These are phyloP conservation scores for Corymbia calophylla DNA, from an alignment of 441 rosid species.

Conservation along the genomic window DNA sequence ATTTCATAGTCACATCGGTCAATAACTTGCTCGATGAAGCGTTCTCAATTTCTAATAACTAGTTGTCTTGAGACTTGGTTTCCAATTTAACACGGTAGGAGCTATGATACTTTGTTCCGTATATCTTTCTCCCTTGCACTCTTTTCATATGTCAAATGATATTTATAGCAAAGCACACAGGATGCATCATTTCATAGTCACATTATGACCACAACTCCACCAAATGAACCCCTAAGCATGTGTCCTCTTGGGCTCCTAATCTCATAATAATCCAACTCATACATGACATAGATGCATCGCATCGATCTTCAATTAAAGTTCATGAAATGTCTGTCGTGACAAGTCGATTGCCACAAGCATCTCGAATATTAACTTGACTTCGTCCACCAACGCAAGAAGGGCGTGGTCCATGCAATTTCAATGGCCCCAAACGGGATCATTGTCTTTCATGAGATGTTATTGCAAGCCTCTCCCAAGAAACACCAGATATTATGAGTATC, in stretches of 20 bases:
- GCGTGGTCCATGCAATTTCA: not conserved
- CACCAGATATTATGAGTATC: not conserved
- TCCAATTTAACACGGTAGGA: not conserved
- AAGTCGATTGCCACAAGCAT: not conserved
- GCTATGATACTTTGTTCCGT: not conserved
- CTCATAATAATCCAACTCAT: not conserved
- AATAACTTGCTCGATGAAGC: not conserved
- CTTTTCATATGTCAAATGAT: not conserved
- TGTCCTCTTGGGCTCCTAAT: not conserved
- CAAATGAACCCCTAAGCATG: not conserved
- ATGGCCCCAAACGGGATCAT: not conserved
- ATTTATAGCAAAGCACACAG: not conserved
- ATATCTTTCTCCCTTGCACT: not conserved
- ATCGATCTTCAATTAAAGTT: not conserved
- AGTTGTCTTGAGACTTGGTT: not conserved
- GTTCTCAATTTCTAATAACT: not conserved
- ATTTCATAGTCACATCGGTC: not conserved
- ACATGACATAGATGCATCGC: not conserved
- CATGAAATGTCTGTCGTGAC: not conserved
- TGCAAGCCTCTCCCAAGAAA: not conserved
- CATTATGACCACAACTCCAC: not conserved
- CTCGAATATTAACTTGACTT: not conserved
- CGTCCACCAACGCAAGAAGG: not conserved
- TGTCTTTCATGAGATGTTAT: not conserved
- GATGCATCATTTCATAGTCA: not conserved